Percentiles rank a stretch among this genome's conserved stretches.
phyloP scores from a whole-genome alignment of 2,329 filamentous ascomycete species.

The Neonectria coccinea region DNA sequence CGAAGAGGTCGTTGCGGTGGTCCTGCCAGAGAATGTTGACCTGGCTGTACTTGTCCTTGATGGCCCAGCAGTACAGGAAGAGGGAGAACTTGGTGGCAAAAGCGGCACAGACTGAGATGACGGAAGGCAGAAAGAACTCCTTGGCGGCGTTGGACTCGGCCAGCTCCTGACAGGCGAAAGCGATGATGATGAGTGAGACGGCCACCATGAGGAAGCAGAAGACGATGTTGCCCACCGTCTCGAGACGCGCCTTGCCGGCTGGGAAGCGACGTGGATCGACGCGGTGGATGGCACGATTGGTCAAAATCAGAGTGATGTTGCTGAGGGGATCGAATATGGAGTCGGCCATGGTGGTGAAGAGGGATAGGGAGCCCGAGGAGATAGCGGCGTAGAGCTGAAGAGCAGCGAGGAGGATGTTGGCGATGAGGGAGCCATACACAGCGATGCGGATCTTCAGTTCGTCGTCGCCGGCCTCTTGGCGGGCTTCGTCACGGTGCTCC shows the following conservation, averaged over 20 bases:
- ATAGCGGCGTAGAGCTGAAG: slow-evolving; percentile 92
- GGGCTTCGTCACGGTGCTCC: slow-evolving; percentile 85
- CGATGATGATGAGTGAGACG: slow-evolving; percentile 92
- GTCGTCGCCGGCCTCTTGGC: slow-evolving; percentile 83
- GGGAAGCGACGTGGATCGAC: slow-evolving; percentile 91
- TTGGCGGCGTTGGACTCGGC: slow-evolving; percentile 66
- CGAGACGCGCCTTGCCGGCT: slow-evolving; percentile 91
- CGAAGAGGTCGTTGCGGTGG: slow-evolving; percentile 95
- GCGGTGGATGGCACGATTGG: slow-evolving; percentile 86
- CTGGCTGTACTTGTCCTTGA: slow-evolving; percentile 92
- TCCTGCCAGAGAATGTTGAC: slow-evolving; percentile 95
- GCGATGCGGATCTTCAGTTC: slow-evolving; percentile 79
- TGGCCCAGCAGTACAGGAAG: slow-evolving; percentile 91
- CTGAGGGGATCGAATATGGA: slow-evolving; percentile 92
- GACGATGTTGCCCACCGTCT: slow-evolving; percentile 94
- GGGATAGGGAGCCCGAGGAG: slow-evolving; percentile 87
- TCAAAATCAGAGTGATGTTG: slow-evolving; percentile 88
- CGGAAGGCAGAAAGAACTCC: slow-evolving; percentile 81
- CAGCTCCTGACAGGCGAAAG: slow-evolving; percentile 83
- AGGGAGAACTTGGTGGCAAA: slow-evolving; percentile 86
- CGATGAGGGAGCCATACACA: slow-evolving; percentile 76
- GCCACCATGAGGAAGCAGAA: slow-evolving; percentile 97
- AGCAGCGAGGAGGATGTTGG: slow-evolving; percentile 81
- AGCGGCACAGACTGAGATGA: slow-evolving; percentile 86
- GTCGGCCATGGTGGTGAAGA: slow-evolving; percentile 98